Evolutionary conservation across 2,329 filamentous ascomycete species (phyloP).

Genomic region (Penicillium brasilianum): DNA sequence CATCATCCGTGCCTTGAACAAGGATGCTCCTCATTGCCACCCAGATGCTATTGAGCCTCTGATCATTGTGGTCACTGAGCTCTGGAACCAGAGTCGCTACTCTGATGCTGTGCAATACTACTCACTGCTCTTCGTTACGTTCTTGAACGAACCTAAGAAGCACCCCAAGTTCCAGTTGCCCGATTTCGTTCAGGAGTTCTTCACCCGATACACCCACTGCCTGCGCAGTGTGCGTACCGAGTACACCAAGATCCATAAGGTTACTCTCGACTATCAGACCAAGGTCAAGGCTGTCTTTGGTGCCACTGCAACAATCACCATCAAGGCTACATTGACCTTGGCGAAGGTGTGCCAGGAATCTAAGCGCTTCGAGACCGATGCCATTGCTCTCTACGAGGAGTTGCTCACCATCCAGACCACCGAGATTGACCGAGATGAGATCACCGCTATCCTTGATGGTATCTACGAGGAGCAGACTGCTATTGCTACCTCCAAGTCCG

Average conservation of each 20-base stretch:
- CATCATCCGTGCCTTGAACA: slow-evolving; percentile 47
- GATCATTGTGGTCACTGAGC: slow-evolving; percentile 44
- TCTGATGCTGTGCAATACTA: slow-evolving; percentile 45
- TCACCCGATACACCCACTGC: slow-evolving; percentile 43
- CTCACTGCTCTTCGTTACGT: slow-evolving; percentile 44
- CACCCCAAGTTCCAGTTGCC: slow-evolving; percentile 42
- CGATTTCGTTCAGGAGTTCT: slow-evolving; percentile 40
- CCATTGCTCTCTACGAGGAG: slow-evolving; percentile 45
- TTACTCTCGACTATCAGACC: slow-evolving; percentile 41
- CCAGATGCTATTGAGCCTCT: slow-evolving; percentile 47
- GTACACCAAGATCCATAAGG: slow-evolving; percentile 39
- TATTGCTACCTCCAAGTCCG: slow-evolving; percentile 26
- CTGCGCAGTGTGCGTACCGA: slow-evolving; percentile 42
- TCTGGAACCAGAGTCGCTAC: slow-evolving; percentile 46
- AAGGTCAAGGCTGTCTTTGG: slow-evolving; percentile 44
- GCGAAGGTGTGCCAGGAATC: slow-evolving; percentile 47
- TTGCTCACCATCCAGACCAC: slow-evolving; percentile 40
- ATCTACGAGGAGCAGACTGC: slow-evolving; percentile 47
- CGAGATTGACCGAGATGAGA: slow-evolving; percentile 42
- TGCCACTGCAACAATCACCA: slow-evolving; percentile 42
- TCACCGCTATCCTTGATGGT: slow-evolving; percentile 41
- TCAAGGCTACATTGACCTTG: slow-evolving; percentile 43
- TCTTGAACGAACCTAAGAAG: slow-evolving; percentile 41
- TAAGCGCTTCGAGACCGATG: slow-evolving; percentile 42
- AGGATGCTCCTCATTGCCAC: slow-evolving; percentile 40